phyloP scores from a whole-genome alignment of 2,329 filamentous ascomycete species.

The Trichoderma endophyticum region DNA sequence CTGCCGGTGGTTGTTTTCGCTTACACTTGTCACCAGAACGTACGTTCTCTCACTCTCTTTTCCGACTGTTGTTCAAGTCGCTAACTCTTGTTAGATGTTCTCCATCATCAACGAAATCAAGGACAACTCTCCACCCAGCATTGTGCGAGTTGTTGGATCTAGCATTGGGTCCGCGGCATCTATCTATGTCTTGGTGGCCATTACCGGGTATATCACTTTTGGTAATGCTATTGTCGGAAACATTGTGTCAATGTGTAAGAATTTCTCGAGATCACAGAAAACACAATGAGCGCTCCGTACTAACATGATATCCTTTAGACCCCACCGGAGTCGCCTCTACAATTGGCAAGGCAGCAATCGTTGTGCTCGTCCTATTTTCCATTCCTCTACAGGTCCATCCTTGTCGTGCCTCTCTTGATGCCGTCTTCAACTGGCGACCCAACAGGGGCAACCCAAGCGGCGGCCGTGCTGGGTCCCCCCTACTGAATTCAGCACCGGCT shows the following conservation, averaged over 20 bases:
- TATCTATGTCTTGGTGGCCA: conserved; percentile 86
- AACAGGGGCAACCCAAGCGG: conserved; percentile 39
- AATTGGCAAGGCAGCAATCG: conserved; percentile 91
- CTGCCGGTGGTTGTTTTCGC: conserved; percentile 96
- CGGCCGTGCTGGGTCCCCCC: conserved; percentile 40
- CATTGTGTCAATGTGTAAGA: conserved; percentile 92
- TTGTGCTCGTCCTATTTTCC: conserved; percentile 92
- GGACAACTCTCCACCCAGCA: conserved; percentile 71
- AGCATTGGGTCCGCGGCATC: conserved; percentile 86
- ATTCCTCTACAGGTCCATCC: conserved; percentile 95
- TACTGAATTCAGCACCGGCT: conserved; percentile 38
- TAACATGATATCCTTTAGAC: conserved; percentile 30
- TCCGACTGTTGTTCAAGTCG: conserved; percentile 19
- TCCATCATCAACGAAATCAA: conserved; percentile 94
- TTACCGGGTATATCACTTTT: conserved; percentile 94
- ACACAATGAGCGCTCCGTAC: background rate
- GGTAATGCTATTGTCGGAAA: conserved; percentile 87
- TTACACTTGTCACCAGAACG: conserved; percentile 99
- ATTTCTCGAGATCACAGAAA: too few relatives aligned
- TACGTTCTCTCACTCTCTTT: conserved; percentile 39
- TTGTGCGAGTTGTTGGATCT: conserved; percentile 72
- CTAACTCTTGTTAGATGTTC: conserved; percentile 70
- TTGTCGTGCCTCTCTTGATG: conserved; percentile 90
- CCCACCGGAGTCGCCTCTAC: conserved; percentile 67
- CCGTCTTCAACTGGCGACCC: conserved; percentile 89